These are phyloP conservation scores for Deuterostichococcus epilithicus DNA, from an alignment of 139 green algal genomes.

Conservation along the genomic window DNA sequence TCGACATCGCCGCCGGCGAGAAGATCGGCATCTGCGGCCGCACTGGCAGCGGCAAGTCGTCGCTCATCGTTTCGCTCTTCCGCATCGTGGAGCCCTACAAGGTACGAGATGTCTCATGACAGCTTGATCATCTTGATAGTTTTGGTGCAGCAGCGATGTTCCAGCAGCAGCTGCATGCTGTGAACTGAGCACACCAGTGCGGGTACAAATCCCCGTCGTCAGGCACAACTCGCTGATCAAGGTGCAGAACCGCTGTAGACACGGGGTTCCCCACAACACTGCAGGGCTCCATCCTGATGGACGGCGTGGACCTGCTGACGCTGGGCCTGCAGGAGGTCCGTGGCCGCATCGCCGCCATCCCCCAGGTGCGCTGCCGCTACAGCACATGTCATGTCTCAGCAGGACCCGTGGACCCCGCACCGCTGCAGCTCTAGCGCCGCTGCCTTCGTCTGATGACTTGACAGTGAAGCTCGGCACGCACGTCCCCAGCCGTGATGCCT, in stretches of 20 bases:
- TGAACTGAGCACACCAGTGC: no score
- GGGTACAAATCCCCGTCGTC: no score
- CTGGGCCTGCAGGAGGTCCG: conserved; percentile 76
- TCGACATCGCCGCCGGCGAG: conserved; percentile 50
- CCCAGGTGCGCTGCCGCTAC: conserved; percentile 39
- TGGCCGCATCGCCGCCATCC: conserved; percentile 75
- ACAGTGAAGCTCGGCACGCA: not conserved
- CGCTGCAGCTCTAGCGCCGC: no score
- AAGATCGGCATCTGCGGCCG: conserved; percentile 81
- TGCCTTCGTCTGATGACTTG: not conserved
- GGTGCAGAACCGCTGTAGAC: no score
- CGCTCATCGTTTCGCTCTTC: conserved; percentile 81
- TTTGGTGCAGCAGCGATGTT: no score
- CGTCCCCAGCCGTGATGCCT: not conserved
- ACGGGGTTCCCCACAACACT: no score
- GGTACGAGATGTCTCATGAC: no score
- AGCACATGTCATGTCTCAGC: no score
- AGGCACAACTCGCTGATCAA: no score
- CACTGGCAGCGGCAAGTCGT: conserved; percentile 83
- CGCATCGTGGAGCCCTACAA: conserved; percentile 71
- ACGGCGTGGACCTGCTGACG: conserved; percentile 72
- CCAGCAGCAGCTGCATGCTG: no score
- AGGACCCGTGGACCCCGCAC: no score
- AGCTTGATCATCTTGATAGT: no score
- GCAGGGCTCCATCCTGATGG: conserved; percentile 67